phyloP scores from a whole-genome alignment of 2,329 filamentous ascomycete species.

The Xylaria arbuscula region DNA sequence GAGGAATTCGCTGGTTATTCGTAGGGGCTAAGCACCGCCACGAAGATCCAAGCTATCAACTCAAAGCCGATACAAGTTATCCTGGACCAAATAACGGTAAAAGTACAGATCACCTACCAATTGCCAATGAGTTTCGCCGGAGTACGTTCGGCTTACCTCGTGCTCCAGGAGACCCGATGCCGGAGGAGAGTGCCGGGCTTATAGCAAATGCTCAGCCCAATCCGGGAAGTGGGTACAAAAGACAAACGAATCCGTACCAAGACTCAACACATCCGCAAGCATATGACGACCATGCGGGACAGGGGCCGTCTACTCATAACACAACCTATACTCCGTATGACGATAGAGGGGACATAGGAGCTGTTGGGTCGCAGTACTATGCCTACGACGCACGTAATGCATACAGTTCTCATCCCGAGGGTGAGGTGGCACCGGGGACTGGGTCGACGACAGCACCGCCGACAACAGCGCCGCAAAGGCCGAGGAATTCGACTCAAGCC shows the following conservation, averaged over 20 bases:
- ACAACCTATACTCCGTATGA: constrained; percentile 41
- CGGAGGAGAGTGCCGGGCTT: constrained; percentile 58
- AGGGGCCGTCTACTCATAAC: constrained; percentile 12
- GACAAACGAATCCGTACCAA: constrained; percentile 39
- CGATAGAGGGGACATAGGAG: constrained; percentile 43
- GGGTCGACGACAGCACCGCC: neutral
- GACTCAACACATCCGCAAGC: constrained; percentile 38
- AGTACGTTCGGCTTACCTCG: constrained; percentile 47
- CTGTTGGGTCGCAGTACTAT: constrained; percentile 35
- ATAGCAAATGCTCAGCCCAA: constrained; percentile 56
- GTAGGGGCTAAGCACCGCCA: constrained; percentile 74
- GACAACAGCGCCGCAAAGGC: constrained; percentile 11
- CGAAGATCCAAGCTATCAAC: constrained; percentile 62
- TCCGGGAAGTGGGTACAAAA: constrained; percentile 37
- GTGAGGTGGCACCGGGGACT: neutral
- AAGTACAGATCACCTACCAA: constrained; percentile 55
- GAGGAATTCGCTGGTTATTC: constrained; percentile 83
- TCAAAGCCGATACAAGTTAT: constrained; percentile 56
- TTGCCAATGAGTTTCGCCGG: constrained; percentile 54
- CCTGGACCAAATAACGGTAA: constrained; percentile 47
- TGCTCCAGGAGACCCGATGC: constrained; percentile 38
- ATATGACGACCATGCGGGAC: constrained; percentile 16
- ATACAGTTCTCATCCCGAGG: constrained; percentile 21
- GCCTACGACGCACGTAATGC: constrained; percentile 37
- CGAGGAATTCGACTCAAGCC: constrained; percentile 32